Evolutionary conservation across 2,329 filamentous ascomycete species (phyloP), one percentile per base, ranked within the genome.

Genomic region (Aureobasidium mangrovei): DNA sequence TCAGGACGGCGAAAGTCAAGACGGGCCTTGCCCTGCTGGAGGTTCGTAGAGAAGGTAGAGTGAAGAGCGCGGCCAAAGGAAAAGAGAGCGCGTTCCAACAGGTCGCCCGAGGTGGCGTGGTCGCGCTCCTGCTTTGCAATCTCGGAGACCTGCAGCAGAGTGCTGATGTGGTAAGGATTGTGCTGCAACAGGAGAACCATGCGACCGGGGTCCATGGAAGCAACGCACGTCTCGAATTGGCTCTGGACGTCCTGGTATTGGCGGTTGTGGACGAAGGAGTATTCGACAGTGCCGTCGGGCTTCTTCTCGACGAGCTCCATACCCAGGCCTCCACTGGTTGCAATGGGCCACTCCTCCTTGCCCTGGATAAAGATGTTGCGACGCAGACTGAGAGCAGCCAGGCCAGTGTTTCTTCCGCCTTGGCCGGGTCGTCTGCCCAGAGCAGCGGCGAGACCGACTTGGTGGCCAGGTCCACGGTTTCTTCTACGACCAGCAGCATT

Each of bases 121-220:
- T 97, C 93, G 52, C 89, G 83, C 65, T 96, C 89, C 60, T 95
- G 87, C 67, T 93, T 91, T 9, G 90, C 90, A 47, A 97, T 86
- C 66, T 89, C 88, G 58, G 88, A 94, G 29, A 95, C 90, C 67
- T 96, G 91, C 26, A 97, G 82, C n/a, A 97, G 79, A 2, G 88
- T 91, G 1, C 89, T 93, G 60, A 97, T 85, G 66, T 97, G 91
- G 67, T 96, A 97, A 3, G 91, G 87, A 62, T 89, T 83, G 61
- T 77, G 75, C 58, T 82, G 79, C 2, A 97, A 75, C 49, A 93
- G 80, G 35, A 83, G 74, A 40, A 97, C 83, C 72, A 98, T 80
- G 53, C 84, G 78, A 69, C 94, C 85, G 3, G 89, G 88, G 63
- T 96, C 87, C 77, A 93, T 87, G 1, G 78, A 79, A 62, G 87